Evolutionary conservation across 1,284 basidiomycete genomes (phyloP).

Genomic region (Bondarzewia mesenterica): DNA sequence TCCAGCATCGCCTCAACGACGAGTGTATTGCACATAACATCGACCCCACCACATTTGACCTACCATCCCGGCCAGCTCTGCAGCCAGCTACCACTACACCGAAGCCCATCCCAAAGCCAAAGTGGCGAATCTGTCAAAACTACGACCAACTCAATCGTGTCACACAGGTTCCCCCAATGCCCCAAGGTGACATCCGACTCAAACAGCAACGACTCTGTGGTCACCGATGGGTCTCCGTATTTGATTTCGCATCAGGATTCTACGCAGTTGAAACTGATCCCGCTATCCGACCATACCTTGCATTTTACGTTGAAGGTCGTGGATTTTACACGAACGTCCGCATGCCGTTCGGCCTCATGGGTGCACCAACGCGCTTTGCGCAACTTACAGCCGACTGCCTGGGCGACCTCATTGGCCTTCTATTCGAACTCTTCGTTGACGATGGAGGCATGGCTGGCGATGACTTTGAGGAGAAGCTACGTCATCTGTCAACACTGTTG

Average conservation of each 20-base stretch:
- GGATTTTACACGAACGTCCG: neutral
- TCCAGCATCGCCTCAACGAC: neutral
- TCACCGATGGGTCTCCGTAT: neutral
- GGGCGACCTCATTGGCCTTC: slow-evolving; percentile 22
- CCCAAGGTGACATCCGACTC: neutral
- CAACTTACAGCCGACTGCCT: slow-evolving; percentile 10
- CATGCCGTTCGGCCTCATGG: neutral
- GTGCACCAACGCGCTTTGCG: neutral
- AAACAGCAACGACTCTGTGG: neutral
- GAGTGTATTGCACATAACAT: neutral
- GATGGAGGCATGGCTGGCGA: slow-evolving; percentile 22
- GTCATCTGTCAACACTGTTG: slow-evolving; percentile 17
- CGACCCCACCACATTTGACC: neutral
- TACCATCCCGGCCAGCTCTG: too few species aligned
- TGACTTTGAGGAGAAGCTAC: slow-evolving; percentile 18
- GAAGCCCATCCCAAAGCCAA: neutral
- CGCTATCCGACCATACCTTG: neutral
- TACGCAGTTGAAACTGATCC: neutral
- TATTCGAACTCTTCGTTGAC: slow-evolving; percentile 27
- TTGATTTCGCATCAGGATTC: neutral
- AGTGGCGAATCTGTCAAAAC: neutral
- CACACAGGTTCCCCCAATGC: neutral
- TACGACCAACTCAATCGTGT: neutral
- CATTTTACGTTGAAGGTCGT: neutral
- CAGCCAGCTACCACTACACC: neutral